Evolutionary conservation across 2,329 filamentous ascomycete species (phyloP).

Genomic region (Penicillium sp.): DNA sequence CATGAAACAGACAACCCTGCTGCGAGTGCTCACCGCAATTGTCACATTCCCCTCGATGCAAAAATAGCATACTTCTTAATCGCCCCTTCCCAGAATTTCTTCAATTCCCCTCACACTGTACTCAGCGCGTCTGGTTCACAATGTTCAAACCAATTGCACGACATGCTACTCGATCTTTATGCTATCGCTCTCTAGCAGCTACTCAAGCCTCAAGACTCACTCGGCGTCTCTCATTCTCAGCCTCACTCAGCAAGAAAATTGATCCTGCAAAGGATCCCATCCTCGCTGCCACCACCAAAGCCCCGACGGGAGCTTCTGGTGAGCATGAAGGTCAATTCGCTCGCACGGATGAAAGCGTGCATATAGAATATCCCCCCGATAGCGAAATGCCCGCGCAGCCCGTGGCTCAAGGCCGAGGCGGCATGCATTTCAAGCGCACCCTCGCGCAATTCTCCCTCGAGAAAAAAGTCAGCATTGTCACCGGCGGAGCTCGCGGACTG

Average conservation of each 20-base stretch:
- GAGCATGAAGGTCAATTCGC: slow-evolving; percentile 69
- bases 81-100: background rate
- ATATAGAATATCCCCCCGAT: slow-evolving; percentile 76
- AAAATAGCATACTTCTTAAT: background rate
- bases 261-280: slow-evolving; percentile 29
- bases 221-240: slow-evolving; percentile 35
- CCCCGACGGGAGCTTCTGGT: slow-evolving; percentile 32
- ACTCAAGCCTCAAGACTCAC: slow-evolving; percentile 19
- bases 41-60: slow-evolving; percentile 7
- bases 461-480: slow-evolving; percentile 80
- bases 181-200: background rate
- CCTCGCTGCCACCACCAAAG: slow-evolving; percentile 31
- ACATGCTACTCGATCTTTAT: slow-evolving; percentile 28
- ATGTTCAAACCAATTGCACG: slow-evolving; percentile 36
- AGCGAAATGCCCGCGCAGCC: slow-evolving; percentile 69
- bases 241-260: slow-evolving; percentile 25
- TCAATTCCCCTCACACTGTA: background rate
- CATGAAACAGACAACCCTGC: background rate
- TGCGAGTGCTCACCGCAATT: slow-evolving; percentile 10
- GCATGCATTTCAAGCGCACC: slow-evolving; percentile 80
- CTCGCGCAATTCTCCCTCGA: slow-evolving; percentile 85
- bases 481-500: slow-evolving; percentile 84
- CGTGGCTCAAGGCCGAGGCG: slow-evolving; percentile 74
- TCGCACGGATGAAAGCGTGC: slow-evolving; percentile 76
- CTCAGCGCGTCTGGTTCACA: background rate